Evolutionary conservation across 768 basidiomycete species (phyloP).

Genomic region (Auriculariales sp.): DNA sequence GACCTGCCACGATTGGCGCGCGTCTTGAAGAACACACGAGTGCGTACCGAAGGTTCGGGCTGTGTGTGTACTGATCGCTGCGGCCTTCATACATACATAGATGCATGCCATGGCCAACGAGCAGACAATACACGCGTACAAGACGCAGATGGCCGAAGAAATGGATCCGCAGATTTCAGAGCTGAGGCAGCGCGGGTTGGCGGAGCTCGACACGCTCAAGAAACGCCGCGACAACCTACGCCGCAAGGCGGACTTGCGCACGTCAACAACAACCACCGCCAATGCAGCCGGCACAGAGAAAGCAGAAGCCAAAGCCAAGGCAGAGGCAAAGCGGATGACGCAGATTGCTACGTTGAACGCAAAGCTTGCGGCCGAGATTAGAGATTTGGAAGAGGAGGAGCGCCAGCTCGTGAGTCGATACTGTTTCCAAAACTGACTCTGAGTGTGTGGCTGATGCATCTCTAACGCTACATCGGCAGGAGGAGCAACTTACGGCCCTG

Average conservation of each 20-base stretch:
- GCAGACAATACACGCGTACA: slow-evolving; percentile 56
- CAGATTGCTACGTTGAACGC: neutral
- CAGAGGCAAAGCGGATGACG: neutral
- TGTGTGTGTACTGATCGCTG: too few species aligned
- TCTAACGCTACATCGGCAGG: slow-evolving; percentile 3
- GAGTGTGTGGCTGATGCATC: neutral
- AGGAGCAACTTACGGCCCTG: neutral
- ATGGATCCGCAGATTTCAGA: slow-evolving; percentile 71
- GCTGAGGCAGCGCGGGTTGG: slow-evolving; percentile 55
- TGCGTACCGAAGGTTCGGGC: too few species aligned
- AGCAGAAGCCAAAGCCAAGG: slow-evolving; percentile 49
- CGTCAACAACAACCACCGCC: too few species aligned
- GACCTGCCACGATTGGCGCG: too few species aligned
- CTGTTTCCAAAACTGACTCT: neutral
- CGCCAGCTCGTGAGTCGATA: slow-evolving; percentile 31
- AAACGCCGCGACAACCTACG: too few species aligned
- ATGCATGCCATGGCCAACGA: slow-evolving; percentile 66
- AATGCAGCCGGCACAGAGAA: too few species aligned
- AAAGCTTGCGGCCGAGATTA: slow-evolving; percentile 47
- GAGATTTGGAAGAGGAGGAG: slow-evolving; percentile 46
- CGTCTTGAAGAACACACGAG: too few species aligned
- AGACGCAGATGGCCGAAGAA: slow-evolving; percentile 60
- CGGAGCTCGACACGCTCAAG: slow-evolving; percentile 45
- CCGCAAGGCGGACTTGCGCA: too few species aligned
- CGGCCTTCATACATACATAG: too few species aligned